Evolutionary conservation across 805 yeast genomes (phyloP).

Genomic region (Kluyveromyces lactis): DNA sequence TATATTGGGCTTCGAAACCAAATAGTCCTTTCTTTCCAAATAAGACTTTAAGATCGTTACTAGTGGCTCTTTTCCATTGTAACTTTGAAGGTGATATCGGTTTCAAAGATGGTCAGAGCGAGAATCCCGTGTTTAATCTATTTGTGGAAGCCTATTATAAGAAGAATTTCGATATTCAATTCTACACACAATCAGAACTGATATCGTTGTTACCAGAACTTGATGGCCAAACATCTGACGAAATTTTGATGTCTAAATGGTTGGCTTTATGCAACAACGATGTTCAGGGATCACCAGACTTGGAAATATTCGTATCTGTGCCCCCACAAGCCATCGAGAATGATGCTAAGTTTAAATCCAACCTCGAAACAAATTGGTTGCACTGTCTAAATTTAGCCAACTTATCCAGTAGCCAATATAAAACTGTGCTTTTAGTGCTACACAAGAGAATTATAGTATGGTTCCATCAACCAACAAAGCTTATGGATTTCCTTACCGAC

Average conservation of each 20-base stretch:
- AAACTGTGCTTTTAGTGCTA: constrained; percentile 55
- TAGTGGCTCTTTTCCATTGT: constrained; percentile 32
- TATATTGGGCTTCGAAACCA: constrained; percentile 39
- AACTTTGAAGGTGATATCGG: constrained; percentile 34
- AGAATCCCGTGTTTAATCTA: constrained; percentile 43
- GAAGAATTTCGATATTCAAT: constrained; percentile 70
- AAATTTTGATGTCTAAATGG: constrained; percentile 30
- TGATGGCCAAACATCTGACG: constrained; percentile 11
- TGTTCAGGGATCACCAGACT: constrained; percentile 28
- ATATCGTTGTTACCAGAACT: constrained; percentile 20
- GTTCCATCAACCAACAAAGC: constrained; percentile 65
- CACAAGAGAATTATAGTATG: constrained; percentile 82
- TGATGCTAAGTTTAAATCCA: constrained; percentile 43
- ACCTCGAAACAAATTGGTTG: constrained; percentile 66
- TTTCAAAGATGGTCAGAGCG: constrained; percentile 34
- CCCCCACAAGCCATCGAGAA: constrained; percentile 40
- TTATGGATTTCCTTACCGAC: constrained; percentile 92
- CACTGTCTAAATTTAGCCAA: constrained; percentile 42
- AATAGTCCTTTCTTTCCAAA: constrained; percentile 59
- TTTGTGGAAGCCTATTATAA: constrained; percentile 47
- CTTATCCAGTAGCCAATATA: constrained; percentile 49
- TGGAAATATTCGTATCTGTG: constrained; percentile 33
- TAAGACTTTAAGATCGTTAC: constrained; percentile 37
- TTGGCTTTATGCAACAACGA: constrained; percentile 27
- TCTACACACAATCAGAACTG: constrained; percentile 53